Conservation (phyloP, 2,329 filamentous ascomycete genomes). For the Rhinocladiella mackenziei region DNA sequence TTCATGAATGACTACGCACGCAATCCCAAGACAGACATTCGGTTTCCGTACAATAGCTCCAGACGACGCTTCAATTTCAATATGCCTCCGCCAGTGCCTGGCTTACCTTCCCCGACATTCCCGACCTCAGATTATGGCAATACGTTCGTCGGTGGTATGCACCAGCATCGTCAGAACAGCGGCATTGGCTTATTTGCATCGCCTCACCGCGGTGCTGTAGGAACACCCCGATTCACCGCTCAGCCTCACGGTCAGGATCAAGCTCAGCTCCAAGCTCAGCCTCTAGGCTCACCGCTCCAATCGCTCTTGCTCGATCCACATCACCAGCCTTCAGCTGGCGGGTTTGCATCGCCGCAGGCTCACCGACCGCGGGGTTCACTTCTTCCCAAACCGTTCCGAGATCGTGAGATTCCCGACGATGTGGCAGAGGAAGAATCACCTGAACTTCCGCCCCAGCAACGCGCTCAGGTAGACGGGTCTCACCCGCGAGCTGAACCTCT, state of each 20-base stretch:
- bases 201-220: slow-evolving; percentile 13
- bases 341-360: slow-evolving; percentile 22
- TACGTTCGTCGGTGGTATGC: slow-evolving; percentile 4
- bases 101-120: slow-evolving; percentile 60
- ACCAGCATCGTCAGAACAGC: slow-evolving; percentile 10
- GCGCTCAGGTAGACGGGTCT: background rate
- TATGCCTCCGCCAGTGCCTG: slow-evolving; percentile 70
- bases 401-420: slow-evolving; percentile 10
- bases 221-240: slow-evolving; percentile 17
- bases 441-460: background rate
- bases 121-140: slow-evolving; percentile 9
- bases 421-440: slow-evolving; percentile 17
- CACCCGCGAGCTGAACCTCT: background rate
- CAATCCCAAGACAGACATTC: slow-evolving; percentile 65
- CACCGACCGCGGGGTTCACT: slow-evolving; percentile 12
- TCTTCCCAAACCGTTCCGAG: slow-evolving; percentile 2
- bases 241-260: slow-evolving; percentile 9
- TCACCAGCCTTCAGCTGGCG: slow-evolving; percentile 44
- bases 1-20: slow-evolving; percentile 89
- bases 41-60: slow-evolving; percentile 56
- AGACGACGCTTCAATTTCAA: slow-evolving; percentile 67
- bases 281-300: slow-evolving; percentile 38
- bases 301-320: slow-evolving; percentile 47
- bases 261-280: slow-evolving; percentile 28
- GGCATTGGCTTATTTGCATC: slow-evolving; percentile 11